A percentile compares a stretch with the other conserved stretches of the same genome.
Conservation (phyloP, 305 asterid genomes). For the Salvia sclarea region DNA sequence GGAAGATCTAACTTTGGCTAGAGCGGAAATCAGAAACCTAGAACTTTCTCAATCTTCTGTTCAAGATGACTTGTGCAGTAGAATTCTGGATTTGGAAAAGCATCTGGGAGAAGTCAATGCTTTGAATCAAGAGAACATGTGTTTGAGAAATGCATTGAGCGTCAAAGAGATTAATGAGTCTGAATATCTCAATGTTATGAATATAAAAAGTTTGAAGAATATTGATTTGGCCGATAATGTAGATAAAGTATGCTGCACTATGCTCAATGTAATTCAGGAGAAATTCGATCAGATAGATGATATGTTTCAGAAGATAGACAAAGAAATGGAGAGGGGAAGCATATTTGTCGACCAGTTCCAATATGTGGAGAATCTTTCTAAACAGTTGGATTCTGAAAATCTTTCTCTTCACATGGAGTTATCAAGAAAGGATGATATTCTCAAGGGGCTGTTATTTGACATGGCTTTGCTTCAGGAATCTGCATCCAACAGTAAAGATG, state of each 20-base stretch:
- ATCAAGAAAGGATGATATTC: constrained; percentile 81
- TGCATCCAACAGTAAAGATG: constrained; percentile 72
- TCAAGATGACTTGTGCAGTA: constrained; percentile 40
- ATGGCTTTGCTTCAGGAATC: constrained; percentile 91
- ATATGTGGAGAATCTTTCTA: constrained; percentile 54
- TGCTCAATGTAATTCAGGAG: constrained; percentile 37
- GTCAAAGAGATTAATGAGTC: constrained; percentile 39
- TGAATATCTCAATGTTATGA: constrained; percentile 42
- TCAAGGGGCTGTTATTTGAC: constrained; percentile 81
- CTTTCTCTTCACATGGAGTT: constrained; percentile 54
- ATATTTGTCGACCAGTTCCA: constrained; percentile 54
- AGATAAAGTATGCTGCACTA: constrained; percentile 42
- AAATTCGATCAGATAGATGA: constrained; percentile 43
- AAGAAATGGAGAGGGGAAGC: constrained; percentile 45
- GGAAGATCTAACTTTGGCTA: constrained; percentile 47
- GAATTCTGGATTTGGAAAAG: constrained; percentile 43
- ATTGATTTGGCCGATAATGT: constrained; percentile 39
- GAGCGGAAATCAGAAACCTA: constrained; percentile 36
- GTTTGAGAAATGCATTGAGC: constrained; percentile 53
- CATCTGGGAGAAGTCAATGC: constrained; percentile 37
- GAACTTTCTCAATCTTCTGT: constrained; percentile 44
- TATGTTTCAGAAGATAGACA: constrained; percentile 45
- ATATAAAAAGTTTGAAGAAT: constrained; percentile 38
- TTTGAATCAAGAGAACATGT: constrained; percentile 46
- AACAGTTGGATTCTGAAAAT: constrained; percentile 56